Evolutionary conservation across 2,329 filamentous ascomycete species (phyloP).

Genomic region (Fusarium anguioides): DNA sequence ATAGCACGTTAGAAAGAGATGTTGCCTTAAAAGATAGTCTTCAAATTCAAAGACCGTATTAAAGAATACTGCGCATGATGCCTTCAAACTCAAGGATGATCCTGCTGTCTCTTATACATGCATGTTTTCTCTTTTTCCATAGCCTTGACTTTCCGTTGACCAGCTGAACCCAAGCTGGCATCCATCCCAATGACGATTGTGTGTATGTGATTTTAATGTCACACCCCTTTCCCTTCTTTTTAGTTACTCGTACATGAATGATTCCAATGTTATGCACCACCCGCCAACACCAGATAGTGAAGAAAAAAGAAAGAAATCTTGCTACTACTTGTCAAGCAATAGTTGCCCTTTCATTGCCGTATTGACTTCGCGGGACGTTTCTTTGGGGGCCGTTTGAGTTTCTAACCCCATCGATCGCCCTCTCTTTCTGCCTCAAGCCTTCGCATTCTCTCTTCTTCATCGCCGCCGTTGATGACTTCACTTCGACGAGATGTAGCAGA

Average conservation of each 20-base stretch:
- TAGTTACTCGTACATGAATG: conserved; percentile 26
- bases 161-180: conserved; percentile 8
- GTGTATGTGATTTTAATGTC: conserved; percentile 12
- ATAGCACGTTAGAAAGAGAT: background rate
- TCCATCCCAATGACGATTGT: conserved; percentile 7
- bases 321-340: background rate
- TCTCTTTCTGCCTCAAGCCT: conserved; percentile 71
- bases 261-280: conserved; percentile 11
- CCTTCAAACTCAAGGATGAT: background rate
- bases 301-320: conserved; percentile 10
- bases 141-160: background rate
- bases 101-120: background rate
- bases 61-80: conserved; percentile 8
- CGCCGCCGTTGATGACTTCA: conserved; percentile 59
- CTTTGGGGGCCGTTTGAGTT: conserved; percentile 7
- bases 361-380: conserved; percentile 7
- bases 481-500: conserved; percentile 54
- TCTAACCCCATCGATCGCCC: conserved; percentile 59
- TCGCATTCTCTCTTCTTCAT: conserved; percentile 64
- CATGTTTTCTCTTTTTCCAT: conserved; percentile 4
- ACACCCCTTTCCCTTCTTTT: conserved; percentile 6
- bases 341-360: conserved; percentile 12
- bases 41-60: conserved; percentile 24
- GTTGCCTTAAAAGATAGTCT: background rate
- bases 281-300: conserved; percentile 24